phyloP scores from a whole-genome alignment of 2,329 filamentous ascomycete species.

The Tolypocladium inflatum region DNA sequence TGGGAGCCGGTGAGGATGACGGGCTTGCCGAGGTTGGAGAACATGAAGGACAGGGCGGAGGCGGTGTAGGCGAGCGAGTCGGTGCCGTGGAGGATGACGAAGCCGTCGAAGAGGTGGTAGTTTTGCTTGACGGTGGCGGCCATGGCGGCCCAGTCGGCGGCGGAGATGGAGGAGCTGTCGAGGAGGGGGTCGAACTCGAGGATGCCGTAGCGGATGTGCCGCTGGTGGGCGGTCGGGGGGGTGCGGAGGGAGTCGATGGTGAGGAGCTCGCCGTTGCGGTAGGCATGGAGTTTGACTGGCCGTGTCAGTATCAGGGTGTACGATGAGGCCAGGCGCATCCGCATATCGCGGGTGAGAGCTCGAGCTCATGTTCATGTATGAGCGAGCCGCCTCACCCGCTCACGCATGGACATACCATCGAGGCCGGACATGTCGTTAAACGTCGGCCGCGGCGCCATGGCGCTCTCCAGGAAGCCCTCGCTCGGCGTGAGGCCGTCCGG shows the following conservation, averaged over 20 bases:
- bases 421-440: slow-evolving; percentile 60
- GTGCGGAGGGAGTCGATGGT: slow-evolving; percentile 64
- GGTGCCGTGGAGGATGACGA: slow-evolving; percentile 84
- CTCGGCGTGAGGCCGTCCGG: slow-evolving; percentile 73
- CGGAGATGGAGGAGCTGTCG: slow-evolving; percentile 84
- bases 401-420: slow-evolving; percentile 1
- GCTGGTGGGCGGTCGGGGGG: slow-evolving; percentile 68
- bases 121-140: slow-evolving; percentile 72
- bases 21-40: slow-evolving; percentile 82
- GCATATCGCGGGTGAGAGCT: not conserved
- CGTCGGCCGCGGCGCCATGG: slow-evolving; percentile 70
- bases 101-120: slow-evolving; percentile 82
- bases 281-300: slow-evolving; percentile 39
- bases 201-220: slow-evolving; percentile 74
- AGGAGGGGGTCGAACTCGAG: slow-evolving; percentile 78
- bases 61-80: slow-evolving; percentile 85
- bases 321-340: not conserved
- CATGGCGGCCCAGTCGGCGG: slow-evolving; percentile 77
- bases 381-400: not conserved
- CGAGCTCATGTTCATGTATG: no score
- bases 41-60: slow-evolving; percentile 87
- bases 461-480: slow-evolving; percentile 69
- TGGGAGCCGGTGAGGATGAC: slow-evolving; percentile 78
- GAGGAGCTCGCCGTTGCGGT: slow-evolving; percentile 37
- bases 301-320: slow-evolving; percentile 1